These are phyloP conservation scores for Podaxis rugospora DNA, from an alignment of 768 basidiomycete genomes.

Conservation along the genomic window DNA sequence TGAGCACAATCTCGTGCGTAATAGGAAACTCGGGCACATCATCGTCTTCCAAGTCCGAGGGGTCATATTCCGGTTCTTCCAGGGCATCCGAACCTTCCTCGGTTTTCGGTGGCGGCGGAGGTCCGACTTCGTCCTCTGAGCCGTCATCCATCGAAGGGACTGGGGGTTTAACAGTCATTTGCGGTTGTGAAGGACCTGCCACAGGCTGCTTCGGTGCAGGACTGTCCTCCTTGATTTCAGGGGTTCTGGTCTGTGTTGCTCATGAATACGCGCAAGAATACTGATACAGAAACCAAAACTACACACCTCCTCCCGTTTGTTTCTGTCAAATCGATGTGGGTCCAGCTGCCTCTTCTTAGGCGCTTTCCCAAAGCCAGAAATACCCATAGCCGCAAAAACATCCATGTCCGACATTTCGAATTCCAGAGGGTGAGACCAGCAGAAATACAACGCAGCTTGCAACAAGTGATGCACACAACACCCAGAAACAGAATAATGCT, in stretches of 20 bases:
- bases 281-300: constrained; percentile 1
- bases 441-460: background rate
- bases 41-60: constrained; percentile 40
- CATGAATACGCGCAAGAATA: constrained; percentile 7
- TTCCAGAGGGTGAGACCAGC: background rate
- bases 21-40: constrained; percentile 67
- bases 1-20: constrained; percentile 87
- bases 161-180: background rate
- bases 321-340: constrained; percentile 76
- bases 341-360: constrained; percentile 63
- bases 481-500: background rate
- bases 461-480: background rate
- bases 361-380: constrained; percentile 78
- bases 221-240: constrained; percentile 4
- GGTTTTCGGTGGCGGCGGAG: constrained; percentile 19
- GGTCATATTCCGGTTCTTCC: constrained; percentile 56
- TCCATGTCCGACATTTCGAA: constrained; percentile 50
- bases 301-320: constrained; percentile 49
- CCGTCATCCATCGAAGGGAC: constrained; percentile 8
- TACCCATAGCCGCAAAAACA: constrained; percentile 79
- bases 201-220: constrained; percentile 17
- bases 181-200: constrained; percentile 5
- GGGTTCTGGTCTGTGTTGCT: constrained; percentile 3
- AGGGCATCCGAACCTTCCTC: constrained; percentile 16
- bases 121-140: constrained; percentile 22